Percentiles rank a stretch among this genome's conserved stretches.
Conservation (phyloP, 2,329 filamentous ascomycete species). For the Elsinoe perseae region DNA sequence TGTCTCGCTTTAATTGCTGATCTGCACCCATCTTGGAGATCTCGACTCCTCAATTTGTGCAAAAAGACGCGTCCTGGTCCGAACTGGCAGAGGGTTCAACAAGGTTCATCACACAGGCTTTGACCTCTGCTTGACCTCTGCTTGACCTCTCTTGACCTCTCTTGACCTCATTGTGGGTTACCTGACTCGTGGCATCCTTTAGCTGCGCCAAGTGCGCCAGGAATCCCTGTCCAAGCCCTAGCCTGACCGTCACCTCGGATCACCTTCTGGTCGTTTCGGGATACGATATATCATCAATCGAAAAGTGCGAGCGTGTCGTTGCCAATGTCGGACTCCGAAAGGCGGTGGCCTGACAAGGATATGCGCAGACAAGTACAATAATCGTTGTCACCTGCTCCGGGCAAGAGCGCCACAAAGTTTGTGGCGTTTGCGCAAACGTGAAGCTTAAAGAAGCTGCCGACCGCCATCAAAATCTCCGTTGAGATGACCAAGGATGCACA, state of each 20-base stretch:
- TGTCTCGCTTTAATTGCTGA: conserved; percentile 1
- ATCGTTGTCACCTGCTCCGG: too few relatives aligned
- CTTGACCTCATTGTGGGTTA: not conserved
- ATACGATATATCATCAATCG: not conserved
- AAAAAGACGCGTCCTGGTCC: conserved; percentile 1
- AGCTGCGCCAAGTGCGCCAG: not conserved
- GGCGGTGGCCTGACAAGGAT: too few relatives aligned
- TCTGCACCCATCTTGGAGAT: conserved; percentile 4
- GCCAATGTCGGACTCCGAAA: too few relatives aligned
- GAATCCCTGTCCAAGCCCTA: conserved; percentile 10
- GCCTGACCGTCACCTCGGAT: conserved; percentile 6
- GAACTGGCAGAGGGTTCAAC: conserved; percentile 9
- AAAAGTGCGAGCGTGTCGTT: too few relatives aligned
- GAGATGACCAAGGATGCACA: not conserved
- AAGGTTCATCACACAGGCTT: not conserved
- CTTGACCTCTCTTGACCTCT: not conserved
- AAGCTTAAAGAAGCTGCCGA: not conserved
- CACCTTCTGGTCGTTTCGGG: not conserved
- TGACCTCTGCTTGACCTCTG: too few relatives aligned
- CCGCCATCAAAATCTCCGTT: not conserved
- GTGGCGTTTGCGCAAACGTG: not conserved
- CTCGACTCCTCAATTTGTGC: conserved; percentile 6
- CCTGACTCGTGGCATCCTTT: not conserved
- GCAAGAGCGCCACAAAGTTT: not conserved
- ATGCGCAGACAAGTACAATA: too few relatives aligned